Percentiles rank a stretch among this genome's conserved stretches.
These are phyloP conservation scores for Pedinophyceae sp. DNA, from an alignment of 139 green algal species.

Conservation along the genomic window DNA sequence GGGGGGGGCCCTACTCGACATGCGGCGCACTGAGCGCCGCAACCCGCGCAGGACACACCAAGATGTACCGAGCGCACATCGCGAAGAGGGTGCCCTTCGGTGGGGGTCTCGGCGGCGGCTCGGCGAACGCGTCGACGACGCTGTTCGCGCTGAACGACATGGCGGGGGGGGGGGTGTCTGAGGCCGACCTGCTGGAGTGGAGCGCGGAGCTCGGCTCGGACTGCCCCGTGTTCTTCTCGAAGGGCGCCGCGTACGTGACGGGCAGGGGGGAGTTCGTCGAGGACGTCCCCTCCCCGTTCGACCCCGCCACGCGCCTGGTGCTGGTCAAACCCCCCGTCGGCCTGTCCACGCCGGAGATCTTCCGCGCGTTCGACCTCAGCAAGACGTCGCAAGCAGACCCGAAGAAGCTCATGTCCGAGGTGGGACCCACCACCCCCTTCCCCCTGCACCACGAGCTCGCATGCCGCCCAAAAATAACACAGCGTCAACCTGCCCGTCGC, in stretches of 20 bases:
- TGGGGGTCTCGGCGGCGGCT: constrained; percentile 80
- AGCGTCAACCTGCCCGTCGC: neutral
- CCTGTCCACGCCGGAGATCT: constrained; percentile 76
- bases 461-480: neutral
- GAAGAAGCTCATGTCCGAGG: constrained; percentile 39
- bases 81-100: constrained; percentile 84
- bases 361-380: constrained; percentile 78
- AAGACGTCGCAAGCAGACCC: constrained; percentile 58
- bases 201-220: constrained; percentile 89
- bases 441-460: neutral
- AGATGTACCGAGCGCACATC: constrained; percentile 42
- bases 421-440: constrained; percentile 11
- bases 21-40: neutral
- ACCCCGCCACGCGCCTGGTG: constrained; percentile 65
- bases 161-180: constrained; percentile 42
- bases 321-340: constrained; percentile 75
- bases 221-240: constrained; percentile 88
- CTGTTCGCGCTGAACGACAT: constrained; percentile 93
- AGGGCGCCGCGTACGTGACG: constrained; percentile 69
- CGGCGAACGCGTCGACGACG: constrained; percentile 86
- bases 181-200: constrained; percentile 74
- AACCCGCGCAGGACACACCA: neutral
- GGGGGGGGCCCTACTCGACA: neutral
- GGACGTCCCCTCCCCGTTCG: constrained; percentile 60
- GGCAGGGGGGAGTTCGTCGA: constrained; percentile 81